Evolutionary conservation across 2,329 filamentous ascomycete species (phyloP).

Genomic region (Scedosporium minutisporum): DNA sequence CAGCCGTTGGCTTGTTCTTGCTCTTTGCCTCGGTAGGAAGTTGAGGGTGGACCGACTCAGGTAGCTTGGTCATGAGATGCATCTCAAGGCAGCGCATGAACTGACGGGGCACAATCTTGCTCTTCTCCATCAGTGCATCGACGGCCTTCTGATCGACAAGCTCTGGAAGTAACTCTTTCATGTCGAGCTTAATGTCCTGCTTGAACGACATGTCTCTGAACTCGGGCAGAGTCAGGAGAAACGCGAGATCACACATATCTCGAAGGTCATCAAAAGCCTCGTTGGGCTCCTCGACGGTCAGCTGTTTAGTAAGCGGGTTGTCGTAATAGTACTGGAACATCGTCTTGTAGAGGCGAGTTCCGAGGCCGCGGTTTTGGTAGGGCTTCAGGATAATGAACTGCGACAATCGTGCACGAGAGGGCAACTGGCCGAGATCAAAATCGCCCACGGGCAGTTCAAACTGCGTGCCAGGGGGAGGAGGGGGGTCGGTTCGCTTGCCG

Average conservation of each 20-base stretch:
- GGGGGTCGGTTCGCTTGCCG: slow-evolving; percentile 26
- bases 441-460: slow-evolving; percentile 36
- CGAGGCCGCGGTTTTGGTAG: slow-evolving; percentile 73
- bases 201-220: slow-evolving; percentile 50
- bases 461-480: slow-evolving; percentile 17
- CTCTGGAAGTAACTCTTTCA: slow-evolving; percentile 21
- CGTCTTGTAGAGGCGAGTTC: slow-evolving; percentile 67
- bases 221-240: slow-evolving; percentile 48
- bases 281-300: slow-evolving; percentile 92
- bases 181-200: slow-evolving; percentile 36
- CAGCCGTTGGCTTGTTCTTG: slow-evolving; percentile 26
- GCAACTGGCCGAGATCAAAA: slow-evolving; percentile 49
- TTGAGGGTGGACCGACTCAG: slow-evolving; percentile 44
- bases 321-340: slow-evolving; percentile 64
- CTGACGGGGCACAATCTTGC: slow-evolving; percentile 69
- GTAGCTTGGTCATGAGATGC: slow-evolving; percentile 55
- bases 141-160: slow-evolving; percentile 46
- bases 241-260: slow-evolving; percentile 62
- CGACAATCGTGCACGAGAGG: slow-evolving; percentile 75
- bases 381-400: slow-evolving; percentile 88
- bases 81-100: slow-evolving; percentile 68
- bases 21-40: slow-evolving; percentile 27
- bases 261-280: slow-evolving; percentile 74
- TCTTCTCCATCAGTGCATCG: slow-evolving; percentile 45
- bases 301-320: slow-evolving; percentile 61